Conservation (phyloP, 352 stramenopile genomes). For the Phytophthora sojae region DNA sequence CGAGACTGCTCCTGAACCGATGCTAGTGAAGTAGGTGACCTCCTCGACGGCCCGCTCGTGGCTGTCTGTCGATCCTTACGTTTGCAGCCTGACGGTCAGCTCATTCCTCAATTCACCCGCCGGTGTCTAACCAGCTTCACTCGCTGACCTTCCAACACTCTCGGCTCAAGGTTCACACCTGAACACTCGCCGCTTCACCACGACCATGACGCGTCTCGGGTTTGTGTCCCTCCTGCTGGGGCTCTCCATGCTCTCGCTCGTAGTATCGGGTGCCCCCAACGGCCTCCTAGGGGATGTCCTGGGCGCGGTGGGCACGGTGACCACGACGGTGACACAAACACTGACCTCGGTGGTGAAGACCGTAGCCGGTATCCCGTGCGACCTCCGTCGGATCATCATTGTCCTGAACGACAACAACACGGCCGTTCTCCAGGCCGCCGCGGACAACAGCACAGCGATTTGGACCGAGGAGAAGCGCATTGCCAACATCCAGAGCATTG, state of each 20-base stretch:
- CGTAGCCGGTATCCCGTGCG: conserved; percentile 10
- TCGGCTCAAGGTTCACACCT: conserved; percentile 3
- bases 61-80: neutral
- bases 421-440: conserved; percentile 4
- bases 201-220: conserved; percentile 26
- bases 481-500: conserved; percentile 31
- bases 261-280: conserved; percentile 17
- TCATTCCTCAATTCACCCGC: conserved; percentile 50
- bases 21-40: neutral
- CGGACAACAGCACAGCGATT: conserved; percentile 20
- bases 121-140: conserved; percentile 33
- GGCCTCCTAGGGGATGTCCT: conserved; percentile 18
- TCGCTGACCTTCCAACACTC: conserved; percentile 6
- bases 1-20: conserved; percentile 9
- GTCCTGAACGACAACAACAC: conserved; percentile 22
- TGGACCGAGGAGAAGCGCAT: conserved; percentile 29
- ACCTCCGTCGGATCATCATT: conserved; percentile 27
- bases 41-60: neutral
- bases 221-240: conserved; percentile 17
- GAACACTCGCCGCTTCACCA: neutral
- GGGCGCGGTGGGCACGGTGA: neutral
- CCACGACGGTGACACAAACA: neutral
- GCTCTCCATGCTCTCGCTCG: conserved; percentile 3
- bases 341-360: conserved; percentile 29
- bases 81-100: neutral